A percentile compares a stretch with the other conserved stretches of the same genome.
Evolutionary conservation across 2,329 filamentous ascomycete species (phyloP).

Genomic region (Alternaria angustiovoidea): DNA sequence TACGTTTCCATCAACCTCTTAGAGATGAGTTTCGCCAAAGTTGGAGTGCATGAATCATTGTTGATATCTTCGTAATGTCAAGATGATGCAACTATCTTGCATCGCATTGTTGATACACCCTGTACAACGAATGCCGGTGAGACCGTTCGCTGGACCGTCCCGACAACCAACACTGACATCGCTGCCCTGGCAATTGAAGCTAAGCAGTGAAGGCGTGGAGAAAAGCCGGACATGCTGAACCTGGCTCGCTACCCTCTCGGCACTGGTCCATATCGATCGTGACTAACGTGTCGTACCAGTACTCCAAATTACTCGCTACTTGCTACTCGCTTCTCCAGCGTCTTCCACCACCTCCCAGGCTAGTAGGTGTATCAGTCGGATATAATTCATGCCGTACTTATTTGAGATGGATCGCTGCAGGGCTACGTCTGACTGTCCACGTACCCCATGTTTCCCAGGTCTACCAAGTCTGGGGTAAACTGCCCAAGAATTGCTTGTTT

Average conservation of each 20-base stretch:
- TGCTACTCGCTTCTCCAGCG: background rate
- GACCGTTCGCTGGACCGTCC: background rate
- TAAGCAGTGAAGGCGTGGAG: background rate
- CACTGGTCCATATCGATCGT: background rate
- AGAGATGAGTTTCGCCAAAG: background rate
- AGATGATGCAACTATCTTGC: background rate
- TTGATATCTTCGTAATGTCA: background rate
- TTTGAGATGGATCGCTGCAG: background rate
- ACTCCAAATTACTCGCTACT: background rate
- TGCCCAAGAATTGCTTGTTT: conserved; percentile 3
- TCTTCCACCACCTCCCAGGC: background rate
- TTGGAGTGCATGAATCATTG: background rate
- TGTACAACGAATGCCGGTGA: background rate
- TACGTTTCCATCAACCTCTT: too few species aligned
- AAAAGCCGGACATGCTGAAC: background rate
- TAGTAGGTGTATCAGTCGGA: background rate
- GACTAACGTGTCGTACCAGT: background rate
- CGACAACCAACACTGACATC: background rate
- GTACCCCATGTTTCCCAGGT: conserved; percentile 4
- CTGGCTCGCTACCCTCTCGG: background rate
- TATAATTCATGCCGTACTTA: background rate
- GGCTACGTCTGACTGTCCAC: background rate
- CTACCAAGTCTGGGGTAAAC: conserved; percentile 9
- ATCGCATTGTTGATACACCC: background rate
- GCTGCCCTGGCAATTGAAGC: background rate